Evolutionary conservation across 495 filamentous ascomycete genomes (phyloP).

Genomic region (Aspergillus mulundensis): DNA sequence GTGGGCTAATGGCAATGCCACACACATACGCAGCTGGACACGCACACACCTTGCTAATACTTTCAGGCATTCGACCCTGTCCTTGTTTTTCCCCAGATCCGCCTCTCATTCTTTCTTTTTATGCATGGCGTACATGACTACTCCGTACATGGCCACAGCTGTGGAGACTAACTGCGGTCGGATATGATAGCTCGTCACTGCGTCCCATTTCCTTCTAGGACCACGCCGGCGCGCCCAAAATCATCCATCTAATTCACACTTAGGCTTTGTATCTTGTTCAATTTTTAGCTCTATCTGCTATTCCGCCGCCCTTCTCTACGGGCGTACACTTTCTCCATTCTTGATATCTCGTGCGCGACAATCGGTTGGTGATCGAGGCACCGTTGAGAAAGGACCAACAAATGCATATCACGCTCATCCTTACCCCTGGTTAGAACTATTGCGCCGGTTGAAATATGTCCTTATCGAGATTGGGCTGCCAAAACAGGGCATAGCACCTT

Average conservation of each 20-base stretch:
- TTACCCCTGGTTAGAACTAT: slow-evolving; percentile 8
- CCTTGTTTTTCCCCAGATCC: slow-evolving; percentile 17
- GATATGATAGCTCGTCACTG: slow-evolving; percentile 10
- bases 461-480: not conserved
- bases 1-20: slow-evolving; percentile 21
- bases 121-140: too few species aligned
- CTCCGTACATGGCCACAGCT: slow-evolving; percentile 9
- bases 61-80: slow-evolving; percentile 4
- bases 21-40: slow-evolving; percentile 21
- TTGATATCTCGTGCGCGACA: slow-evolving; percentile 11
- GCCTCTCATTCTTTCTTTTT: slow-evolving; percentile 5
- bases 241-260: not conserved
- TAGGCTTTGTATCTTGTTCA: not conserved
- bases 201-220: not conserved
- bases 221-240: not conserved
- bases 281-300: not conserved
- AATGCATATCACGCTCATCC: slow-evolving; percentile 12
- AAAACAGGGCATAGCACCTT: not conserved
- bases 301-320: not conserved
- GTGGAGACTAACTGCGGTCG: slow-evolving; percentile 11
- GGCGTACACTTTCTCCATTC: slow-evolving; percentile 10
- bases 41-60: slow-evolving; percentile 22
- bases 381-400: slow-evolving; percentile 12
- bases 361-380: slow-evolving; percentile 15
- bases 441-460: slow-evolving; percentile 10